A percentile compares a stretch with the other conserved stretches of the same genome.
These are phyloP conservation scores for Bidens hawaiensis DNA, from an alignment of 140 eudicot species.

Conservation along the genomic window DNA sequence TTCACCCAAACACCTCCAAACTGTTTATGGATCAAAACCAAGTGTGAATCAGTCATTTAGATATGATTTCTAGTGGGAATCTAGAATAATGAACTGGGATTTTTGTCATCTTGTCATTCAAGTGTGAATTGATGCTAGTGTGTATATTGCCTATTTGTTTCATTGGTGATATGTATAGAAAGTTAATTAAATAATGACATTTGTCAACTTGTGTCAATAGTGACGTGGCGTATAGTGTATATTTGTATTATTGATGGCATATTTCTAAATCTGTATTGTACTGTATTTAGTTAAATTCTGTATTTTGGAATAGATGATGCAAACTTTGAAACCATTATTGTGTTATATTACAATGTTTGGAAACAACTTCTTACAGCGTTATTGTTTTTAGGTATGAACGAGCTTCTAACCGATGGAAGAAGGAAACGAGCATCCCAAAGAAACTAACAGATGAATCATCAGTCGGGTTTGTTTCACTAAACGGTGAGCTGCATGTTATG, in stretches of 20 bases:
- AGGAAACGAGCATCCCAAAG: conserved; percentile 74
- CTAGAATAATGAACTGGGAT: background rate
- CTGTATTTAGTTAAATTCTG: background rate
- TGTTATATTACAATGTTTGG: background rate
- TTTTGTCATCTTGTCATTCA: background rate
- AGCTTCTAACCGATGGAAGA: conserved; percentile 66
- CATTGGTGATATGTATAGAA: conserved; percentile 2
- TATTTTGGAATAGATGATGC: conserved; percentile 4
- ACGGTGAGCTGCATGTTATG: conserved; percentile 69
- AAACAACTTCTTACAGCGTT: background rate
- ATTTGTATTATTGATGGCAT: no score
- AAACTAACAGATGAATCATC: conserved; percentile 51
- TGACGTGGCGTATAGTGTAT: background rate
- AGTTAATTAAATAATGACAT: background rate
- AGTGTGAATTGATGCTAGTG: background rate
- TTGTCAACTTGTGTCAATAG: conserved; percentile 12
- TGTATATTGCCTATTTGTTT: conserved; percentile 2
- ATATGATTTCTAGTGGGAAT: background rate
- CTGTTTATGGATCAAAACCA: background rate
- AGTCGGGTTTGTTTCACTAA: conserved; percentile 62
- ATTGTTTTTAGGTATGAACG: conserved; percentile 55
- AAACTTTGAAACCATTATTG: background rate
- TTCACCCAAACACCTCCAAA: no score
- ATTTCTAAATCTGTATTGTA: background rate
- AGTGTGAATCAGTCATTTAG: background rate